A percentile compares a stretch with the other conserved stretches of the same genome.
phyloP scores from a whole-genome alignment of 805 yeast species.

The Kockiozyma suomiensis region DNA sequence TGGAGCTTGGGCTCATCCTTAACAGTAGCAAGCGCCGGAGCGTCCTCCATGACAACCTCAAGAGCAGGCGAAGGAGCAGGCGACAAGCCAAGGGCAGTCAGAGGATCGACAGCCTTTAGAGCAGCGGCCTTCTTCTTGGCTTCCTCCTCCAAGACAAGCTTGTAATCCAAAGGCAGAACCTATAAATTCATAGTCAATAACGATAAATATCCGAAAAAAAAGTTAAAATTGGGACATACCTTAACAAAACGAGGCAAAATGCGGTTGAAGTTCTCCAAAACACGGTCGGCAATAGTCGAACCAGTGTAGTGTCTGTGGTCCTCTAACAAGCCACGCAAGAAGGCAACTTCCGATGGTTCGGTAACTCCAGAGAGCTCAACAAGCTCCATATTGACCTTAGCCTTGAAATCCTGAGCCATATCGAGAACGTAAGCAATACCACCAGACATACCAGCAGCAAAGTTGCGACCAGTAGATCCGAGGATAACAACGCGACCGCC shows the following conservation, averaged over 20 bases:
- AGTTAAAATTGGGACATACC: too few species aligned
- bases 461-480: conserved; percentile 88
- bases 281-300: conserved; percentile 83
- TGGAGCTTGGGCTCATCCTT: conserved; percentile 75
- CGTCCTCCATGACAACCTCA: conserved; percentile 81
- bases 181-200: not conserved
- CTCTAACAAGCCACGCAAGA: conserved; percentile 87
- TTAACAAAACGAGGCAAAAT: conserved; percentile 86
- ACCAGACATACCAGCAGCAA: conserved; percentile 98
- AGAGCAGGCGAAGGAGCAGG: conserved; percentile 14
- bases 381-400: conserved; percentile 73
- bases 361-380: conserved; percentile 76
- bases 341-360: conserved; percentile 92
- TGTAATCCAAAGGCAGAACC: conserved; percentile 81
- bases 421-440: conserved; percentile 97
- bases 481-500: conserved; percentile 97
- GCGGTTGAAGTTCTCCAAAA: conserved; percentile 84
- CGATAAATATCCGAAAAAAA: not conserved
- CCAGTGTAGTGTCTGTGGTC: conserved; percentile 95
- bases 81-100: conserved; percentile 30
- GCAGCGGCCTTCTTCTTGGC: conserved; percentile 64
- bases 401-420: conserved; percentile 84
- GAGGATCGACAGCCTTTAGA: conserved; percentile 50
- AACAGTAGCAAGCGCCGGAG: conserved; percentile 50
- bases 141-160: conserved; percentile 81